Conservation (phyloP, 192 early-diverging fungal species). For the Coemansia biformis region DNA sequence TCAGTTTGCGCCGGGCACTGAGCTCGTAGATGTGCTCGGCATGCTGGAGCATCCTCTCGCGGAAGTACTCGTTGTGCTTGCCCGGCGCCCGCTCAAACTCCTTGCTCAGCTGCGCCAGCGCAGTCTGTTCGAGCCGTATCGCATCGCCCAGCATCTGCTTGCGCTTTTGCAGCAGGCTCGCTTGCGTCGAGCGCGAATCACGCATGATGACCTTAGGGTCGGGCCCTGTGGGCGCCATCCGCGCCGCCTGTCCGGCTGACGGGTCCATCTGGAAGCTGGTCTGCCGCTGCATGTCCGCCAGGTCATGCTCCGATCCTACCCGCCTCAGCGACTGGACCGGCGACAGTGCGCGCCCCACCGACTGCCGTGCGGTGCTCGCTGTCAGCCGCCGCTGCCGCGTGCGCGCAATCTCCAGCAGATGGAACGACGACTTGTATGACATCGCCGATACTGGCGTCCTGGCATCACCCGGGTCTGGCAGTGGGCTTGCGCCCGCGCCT, state of each 20-base stretch:
- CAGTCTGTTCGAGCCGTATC: slow-evolving; percentile 38
- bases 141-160: slow-evolving; percentile 44
- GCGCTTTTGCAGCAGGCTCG: slow-evolving; percentile 40
- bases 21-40: slow-evolving; percentile 52
- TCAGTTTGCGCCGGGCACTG: slow-evolving; percentile 45
- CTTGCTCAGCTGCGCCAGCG: slow-evolving; percentile 30
- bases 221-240: slow-evolving; percentile 41
- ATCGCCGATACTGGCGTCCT: slow-evolving; percentile 21
- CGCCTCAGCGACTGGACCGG: too few species aligned
- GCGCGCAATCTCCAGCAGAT: slow-evolving; percentile 38
- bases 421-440: slow-evolving; percentile 50
- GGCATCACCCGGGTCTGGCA: too few species aligned
- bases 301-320: neutral
- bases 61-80: slow-evolving; percentile 30
- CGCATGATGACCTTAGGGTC: slow-evolving; percentile 51
- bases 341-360: slow-evolving; percentile 4
- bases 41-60: slow-evolving; percentile 31
- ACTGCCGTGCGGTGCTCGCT: slow-evolving; percentile 34
- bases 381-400: slow-evolving; percentile 43
- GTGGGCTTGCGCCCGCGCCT: too few species aligned
- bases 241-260: slow-evolving; percentile 20
- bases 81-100: slow-evolving; percentile 43
- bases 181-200: slow-evolving; percentile 48
- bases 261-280: slow-evolving; percentile 24
- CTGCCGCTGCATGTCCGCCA: slow-evolving; percentile 32